These are phyloP conservation scores for Boletus bicolor DNA, from an alignment of 768 basidiomycete species.

Conservation along the genomic window DNA sequence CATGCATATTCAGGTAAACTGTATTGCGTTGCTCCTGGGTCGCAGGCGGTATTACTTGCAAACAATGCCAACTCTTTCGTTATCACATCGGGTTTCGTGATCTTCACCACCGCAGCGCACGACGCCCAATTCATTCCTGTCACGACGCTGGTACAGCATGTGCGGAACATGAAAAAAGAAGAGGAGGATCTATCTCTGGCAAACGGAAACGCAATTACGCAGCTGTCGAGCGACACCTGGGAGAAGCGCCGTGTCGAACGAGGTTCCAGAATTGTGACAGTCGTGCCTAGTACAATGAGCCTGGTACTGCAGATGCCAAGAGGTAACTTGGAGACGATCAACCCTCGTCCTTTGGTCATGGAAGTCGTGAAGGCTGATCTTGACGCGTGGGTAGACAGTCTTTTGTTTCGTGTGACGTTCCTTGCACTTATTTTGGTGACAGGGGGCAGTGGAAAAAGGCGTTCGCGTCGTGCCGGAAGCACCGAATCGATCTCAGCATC, in stretches of 20 bases:
- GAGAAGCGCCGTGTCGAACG: conserved; percentile 82
- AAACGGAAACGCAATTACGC: conserved; percentile 22
- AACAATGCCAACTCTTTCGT: conserved; percentile 70
- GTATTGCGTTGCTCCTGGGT: conserved; percentile 40
- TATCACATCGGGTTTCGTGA: conserved; percentile 68
- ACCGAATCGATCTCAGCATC: conserved; percentile 86
- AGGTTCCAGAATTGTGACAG: conserved; percentile 85
- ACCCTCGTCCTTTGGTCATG: conserved; percentile 88
- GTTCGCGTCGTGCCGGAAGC: conserved; percentile 87
- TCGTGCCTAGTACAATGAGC: conserved; percentile 83
- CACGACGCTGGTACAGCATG: conserved; percentile 9
- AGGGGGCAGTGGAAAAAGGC: conserved; percentile 83
- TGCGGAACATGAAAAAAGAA: conserved; percentile 13
- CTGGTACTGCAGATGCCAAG: conserved; percentile 96
- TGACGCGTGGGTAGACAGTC: conserved; percentile 41
- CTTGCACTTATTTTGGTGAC: background rate
- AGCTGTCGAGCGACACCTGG: conserved; percentile 38
- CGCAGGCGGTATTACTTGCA: conserved; percentile 37
- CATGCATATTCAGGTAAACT: conserved; percentile 66
- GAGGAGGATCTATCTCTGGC: conserved; percentile 18
- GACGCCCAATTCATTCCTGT: conserved; percentile 70
- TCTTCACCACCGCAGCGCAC: conserved; percentile 83
- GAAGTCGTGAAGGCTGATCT: conserved; percentile 77
- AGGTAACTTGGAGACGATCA: conserved; percentile 94
- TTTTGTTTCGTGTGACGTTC: background rate